A percentile compares a stretch with the other conserved stretches of the same genome.
phyloP scores from a whole-genome alignment of 73 alveolate species.

The Halteria grandinella region DNA sequence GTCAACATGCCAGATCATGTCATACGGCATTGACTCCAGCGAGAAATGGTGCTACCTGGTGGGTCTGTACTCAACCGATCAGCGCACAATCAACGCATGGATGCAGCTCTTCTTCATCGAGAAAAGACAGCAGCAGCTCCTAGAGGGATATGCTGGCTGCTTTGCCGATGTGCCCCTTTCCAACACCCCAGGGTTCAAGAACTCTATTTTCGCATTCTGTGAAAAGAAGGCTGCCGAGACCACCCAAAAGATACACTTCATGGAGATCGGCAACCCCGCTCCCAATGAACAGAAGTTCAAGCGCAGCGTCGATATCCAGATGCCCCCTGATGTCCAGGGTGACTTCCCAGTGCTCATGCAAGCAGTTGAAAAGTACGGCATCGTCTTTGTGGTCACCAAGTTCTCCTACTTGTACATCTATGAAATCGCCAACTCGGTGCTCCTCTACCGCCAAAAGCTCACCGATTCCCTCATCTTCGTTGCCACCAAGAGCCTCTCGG shows the following conservation, averaged over 20 bases:
- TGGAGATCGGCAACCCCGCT: constrained; percentile 93
- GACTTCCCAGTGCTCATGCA: constrained; percentile 99
- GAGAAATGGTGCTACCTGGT: constrained; percentile 84
- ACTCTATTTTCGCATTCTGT: constrained; percentile 85
- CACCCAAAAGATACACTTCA: constrained; percentile 83
- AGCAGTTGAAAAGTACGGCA: constrained; percentile 87
- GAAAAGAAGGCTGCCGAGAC: constrained; percentile 94
- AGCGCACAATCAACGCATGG: constrained; percentile 76
- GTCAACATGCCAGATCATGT: constrained; percentile 43
- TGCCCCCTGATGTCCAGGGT: constrained; percentile 89
- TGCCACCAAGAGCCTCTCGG: constrained; percentile 78
- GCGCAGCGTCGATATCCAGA: constrained; percentile 84
- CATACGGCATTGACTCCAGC: constrained; percentile 70
- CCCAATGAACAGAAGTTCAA: constrained; percentile 86
- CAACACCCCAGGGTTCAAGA: constrained; percentile 65
- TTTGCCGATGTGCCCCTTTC: constrained; percentile 80
- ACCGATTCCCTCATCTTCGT: constrained; percentile 89
- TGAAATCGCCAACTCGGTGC: constrained; percentile 87
- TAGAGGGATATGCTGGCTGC: constrained; percentile 87
- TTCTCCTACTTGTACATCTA: constrained; percentile 87
- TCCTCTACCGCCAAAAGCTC: constrained; percentile 92
- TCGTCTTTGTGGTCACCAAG: constrained; percentile 92
- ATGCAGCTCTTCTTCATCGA: constrained; percentile 84
- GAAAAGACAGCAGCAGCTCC: constrained; percentile 72
- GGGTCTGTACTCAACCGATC: constrained; percentile 83